These are phyloP conservation scores for Haplosporangium sp. DNA, from an alignment of 371 early-diverging fungal species.

Conservation along the genomic window DNA sequence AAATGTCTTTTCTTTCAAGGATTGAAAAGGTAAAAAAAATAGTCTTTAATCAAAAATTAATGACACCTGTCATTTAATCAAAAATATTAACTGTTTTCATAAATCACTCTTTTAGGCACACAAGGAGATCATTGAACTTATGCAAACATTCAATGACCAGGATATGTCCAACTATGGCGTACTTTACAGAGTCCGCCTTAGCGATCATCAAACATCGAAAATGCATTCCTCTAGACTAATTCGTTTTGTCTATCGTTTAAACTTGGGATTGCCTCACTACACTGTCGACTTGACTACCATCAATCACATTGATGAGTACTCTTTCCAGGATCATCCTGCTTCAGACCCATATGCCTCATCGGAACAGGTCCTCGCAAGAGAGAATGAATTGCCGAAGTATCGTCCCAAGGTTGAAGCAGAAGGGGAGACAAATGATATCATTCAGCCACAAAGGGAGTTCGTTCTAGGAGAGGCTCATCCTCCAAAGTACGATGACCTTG, in stretches of 20 bases:
- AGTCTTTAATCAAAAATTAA: too few relatives aligned
- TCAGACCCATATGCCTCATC: constrained; percentile 34
- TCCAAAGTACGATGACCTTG: constrained; percentile 33
- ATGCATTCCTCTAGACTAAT: constrained; percentile 1
- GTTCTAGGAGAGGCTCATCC: constrained; percentile 30
- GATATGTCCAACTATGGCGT: constrained; percentile 46
- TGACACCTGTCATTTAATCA: too few relatives aligned
- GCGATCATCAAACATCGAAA: neutral
- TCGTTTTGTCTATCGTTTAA: constrained; percentile 27
- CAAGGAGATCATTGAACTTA: constrained; percentile 11
- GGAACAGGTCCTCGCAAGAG: constrained; percentile 35
- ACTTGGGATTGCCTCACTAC: constrained; percentile 36
- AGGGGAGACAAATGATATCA: neutral
- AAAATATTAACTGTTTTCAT: too few relatives aligned
- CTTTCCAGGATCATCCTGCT: constrained; percentile 43
- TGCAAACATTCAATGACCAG: constrained; percentile 38
- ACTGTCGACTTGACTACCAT: constrained; percentile 38
- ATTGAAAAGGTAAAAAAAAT: constrained; percentile 33
- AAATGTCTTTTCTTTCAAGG: constrained; percentile 51
- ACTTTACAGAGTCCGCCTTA: constrained; percentile 36
- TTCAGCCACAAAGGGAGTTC: constrained; percentile 2
- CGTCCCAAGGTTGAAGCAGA: constrained; percentile 23
- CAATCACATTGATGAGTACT: constrained; percentile 44
- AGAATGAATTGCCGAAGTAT: constrained; percentile 43
- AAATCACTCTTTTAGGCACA: constrained; percentile 21